Conservation (phyloP, 192 early-diverging fungal species). For the Radiomyces spectabilis region DNA sequence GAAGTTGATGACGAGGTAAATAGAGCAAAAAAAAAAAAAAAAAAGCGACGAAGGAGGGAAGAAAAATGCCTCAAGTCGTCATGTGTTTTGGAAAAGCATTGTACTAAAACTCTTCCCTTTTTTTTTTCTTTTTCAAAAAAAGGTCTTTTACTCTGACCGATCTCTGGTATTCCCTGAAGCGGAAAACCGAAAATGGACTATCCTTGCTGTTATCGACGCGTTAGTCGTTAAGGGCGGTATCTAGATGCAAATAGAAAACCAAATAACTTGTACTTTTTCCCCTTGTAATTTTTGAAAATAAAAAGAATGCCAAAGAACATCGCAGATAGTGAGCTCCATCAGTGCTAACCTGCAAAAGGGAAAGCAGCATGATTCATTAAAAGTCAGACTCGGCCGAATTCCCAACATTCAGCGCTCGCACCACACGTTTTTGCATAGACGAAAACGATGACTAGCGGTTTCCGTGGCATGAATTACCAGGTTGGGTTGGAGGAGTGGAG, state of each 20-base stretch:
- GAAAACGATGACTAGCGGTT: too few species aligned
- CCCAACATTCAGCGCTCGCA: too few species aligned
- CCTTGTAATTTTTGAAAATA: too few species aligned
- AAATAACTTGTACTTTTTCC: too few species aligned
- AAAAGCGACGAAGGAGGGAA: background rate
- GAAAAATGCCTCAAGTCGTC: background rate
- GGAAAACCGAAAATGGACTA: constrained; percentile 99
- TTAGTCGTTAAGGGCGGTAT: constrained; percentile 53
- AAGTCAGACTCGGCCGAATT: too few species aligned
- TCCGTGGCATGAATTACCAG: too few species aligned
- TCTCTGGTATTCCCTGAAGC: constrained; percentile 96
- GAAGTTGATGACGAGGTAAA: constrained; percentile 92
- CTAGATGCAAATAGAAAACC: constrained; percentile 3
- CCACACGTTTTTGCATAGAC: too few species aligned
- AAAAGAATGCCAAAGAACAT: too few species aligned
- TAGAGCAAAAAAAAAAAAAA: background rate
- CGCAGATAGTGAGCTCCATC: too few species aligned
- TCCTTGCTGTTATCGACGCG: constrained; percentile 74
- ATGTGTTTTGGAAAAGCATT: background rate
- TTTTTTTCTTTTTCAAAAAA: background rate
- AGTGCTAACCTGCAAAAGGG: too few species aligned
- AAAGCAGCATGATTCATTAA: too few species aligned
- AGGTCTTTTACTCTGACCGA: constrained; percentile 79
- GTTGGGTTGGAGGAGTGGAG: too few species aligned
- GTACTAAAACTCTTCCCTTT: background rate